phyloP scores from a whole-genome alignment of 2,329 filamentous ascomycete genomes.

The Thermoascus crustaceus region DNA sequence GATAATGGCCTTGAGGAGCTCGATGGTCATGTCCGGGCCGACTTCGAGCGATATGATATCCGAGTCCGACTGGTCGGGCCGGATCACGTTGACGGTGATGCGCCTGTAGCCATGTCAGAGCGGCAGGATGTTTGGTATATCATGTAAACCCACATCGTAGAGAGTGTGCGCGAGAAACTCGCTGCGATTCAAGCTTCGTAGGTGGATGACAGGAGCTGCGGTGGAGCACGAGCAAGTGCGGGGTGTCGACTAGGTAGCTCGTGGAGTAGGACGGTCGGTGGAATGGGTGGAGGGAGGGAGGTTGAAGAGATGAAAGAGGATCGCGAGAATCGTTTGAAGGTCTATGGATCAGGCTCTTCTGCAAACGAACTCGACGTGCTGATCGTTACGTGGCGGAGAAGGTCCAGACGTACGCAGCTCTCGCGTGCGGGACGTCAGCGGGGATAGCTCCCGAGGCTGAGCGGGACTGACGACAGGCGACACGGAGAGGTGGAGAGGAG shows the following conservation, averaged over 20 bases:
- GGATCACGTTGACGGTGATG: conserved; percentile 78
- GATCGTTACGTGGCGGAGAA: neutral
- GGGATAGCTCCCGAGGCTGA: neutral
- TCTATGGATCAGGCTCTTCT: neutral
- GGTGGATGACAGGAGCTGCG: no score
- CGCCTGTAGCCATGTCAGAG: conserved; percentile 49
- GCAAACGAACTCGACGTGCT: neutral
- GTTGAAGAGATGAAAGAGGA: no score
- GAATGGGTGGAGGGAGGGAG: no score
- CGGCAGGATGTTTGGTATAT: neutral
- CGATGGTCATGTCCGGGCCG: conserved; percentile 71
- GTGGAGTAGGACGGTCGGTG: no score
- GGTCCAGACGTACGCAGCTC: neutral
- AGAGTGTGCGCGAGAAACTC: neutral
- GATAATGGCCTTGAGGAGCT: conserved; percentile 79
- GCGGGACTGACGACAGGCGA: neutral
- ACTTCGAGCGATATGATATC: conserved; percentile 78
- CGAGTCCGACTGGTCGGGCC: conserved; percentile 60
- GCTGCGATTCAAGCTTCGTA: conserved; percentile 3
- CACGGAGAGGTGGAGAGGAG: neutral
- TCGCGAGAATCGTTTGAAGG: neutral
- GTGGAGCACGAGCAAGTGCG: no score
- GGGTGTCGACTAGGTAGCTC: no score
- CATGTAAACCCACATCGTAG: conserved; percentile 2
- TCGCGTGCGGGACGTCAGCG: conserved; percentile 1